Evolutionary conservation across 805 yeast species (phyloP).

Genomic region (Saccharomycopsis sp.): DNA sequence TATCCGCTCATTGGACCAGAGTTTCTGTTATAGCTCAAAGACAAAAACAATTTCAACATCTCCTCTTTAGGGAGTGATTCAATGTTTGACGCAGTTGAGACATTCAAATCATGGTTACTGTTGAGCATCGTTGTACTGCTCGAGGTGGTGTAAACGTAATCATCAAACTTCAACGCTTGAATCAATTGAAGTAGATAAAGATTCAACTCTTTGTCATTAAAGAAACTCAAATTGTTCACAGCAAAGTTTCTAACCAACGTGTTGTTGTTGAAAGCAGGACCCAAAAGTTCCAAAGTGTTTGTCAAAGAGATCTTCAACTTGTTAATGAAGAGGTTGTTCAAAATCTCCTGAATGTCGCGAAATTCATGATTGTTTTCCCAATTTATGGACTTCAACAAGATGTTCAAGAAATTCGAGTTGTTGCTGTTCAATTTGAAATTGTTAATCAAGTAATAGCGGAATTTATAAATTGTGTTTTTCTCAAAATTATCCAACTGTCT

Average conservation of each 20-base stretch:
- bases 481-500: conserved; percentile 74
- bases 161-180: conserved; percentile 81
- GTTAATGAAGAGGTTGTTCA: conserved; percentile 64
- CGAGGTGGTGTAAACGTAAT: conserved; percentile 10
- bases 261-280: conserved; percentile 61
- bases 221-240: conserved; percentile 68
- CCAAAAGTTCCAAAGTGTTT: conserved; percentile 67
- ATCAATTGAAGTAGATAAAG: conserved; percentile 82
- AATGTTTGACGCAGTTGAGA: too few relatives aligned
- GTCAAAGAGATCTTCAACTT: conserved; percentile 50
- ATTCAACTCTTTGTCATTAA: conserved; percentile 71
- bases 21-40: conserved; percentile 10
- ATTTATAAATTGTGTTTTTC: conserved; percentile 84
- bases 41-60: conserved; percentile 9
- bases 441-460: conserved; percentile 68
- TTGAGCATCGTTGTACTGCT: neutral
- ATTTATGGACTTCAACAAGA: conserved; percentile 77
- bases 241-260: conserved; percentile 77
- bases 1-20: conserved; percentile 19
- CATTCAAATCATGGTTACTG: too few relatives aligned
- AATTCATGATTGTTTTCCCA: conserved; percentile 83
- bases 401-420: conserved; percentile 53
- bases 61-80: conserved; percentile 7
- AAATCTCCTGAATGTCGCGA: conserved; percentile 63
- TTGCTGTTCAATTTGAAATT: conserved; percentile 27